Evolutionary conservation across 2,329 filamentous ascomycete genomes (phyloP).

Genomic region (Cladosporium cucumerinum): DNA sequence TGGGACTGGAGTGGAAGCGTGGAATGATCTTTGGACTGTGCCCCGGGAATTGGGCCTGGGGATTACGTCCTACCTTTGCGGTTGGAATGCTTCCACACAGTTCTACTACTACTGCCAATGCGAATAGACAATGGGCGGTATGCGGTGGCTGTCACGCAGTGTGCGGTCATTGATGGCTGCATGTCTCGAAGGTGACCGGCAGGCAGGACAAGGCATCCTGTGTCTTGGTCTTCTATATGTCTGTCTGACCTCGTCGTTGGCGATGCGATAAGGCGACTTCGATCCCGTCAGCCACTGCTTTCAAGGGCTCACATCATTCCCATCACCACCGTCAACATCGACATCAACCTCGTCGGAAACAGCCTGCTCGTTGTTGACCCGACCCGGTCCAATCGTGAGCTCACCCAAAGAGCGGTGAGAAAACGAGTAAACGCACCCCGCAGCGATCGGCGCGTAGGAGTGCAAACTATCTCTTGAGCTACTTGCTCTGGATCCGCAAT

Average conservation of each 20-base stretch:
- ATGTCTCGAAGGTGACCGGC: slow-evolving; percentile 13
- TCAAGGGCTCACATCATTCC: slow-evolving; percentile 1
- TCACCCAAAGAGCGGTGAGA: slow-evolving; percentile 14
- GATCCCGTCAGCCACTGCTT: background rate
- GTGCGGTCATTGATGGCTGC: slow-evolving; percentile 7
- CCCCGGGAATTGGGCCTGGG: background rate
- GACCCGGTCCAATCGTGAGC: slow-evolving; percentile 4
- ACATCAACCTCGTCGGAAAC: slow-evolving; percentile 1
- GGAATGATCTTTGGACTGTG: background rate
- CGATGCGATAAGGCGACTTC: slow-evolving; percentile 4
- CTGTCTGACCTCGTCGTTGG: slow-evolving; percentile 15
- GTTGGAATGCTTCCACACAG: background rate
- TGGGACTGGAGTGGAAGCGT: background rate
- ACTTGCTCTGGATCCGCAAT: slow-evolving; percentile 8
- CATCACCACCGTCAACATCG: background rate
- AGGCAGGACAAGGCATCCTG: slow-evolving; percentile 3
- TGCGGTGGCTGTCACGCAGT: slow-evolving; percentile 12
- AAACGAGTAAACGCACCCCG: slow-evolving; percentile 13
- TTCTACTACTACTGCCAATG: slow-evolving; percentile 4
- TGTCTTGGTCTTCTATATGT: slow-evolving; percentile 8
- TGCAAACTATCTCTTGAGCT: background rate
- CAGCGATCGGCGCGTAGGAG: slow-evolving; percentile 14
- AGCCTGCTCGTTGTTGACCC: background rate
- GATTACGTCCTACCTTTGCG: background rate
- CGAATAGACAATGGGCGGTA: slow-evolving; percentile 11